Conservation (phyloP, 2,329 filamentous ascomycete species). For the Apiospora marii region DNA sequence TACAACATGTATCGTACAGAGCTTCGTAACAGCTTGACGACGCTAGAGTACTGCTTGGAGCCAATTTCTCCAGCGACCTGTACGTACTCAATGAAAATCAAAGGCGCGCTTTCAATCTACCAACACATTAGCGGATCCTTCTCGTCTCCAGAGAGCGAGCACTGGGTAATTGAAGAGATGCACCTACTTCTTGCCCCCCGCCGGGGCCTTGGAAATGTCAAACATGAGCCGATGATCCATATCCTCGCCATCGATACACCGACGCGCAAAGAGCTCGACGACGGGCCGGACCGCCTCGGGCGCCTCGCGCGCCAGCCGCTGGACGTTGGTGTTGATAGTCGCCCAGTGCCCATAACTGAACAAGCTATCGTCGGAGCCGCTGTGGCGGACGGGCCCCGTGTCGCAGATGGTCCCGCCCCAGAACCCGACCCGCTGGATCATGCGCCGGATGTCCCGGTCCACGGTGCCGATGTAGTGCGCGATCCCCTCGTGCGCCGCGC, state of each 20-base stretch:
- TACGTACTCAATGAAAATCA: neutral
- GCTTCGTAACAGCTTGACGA: neutral
- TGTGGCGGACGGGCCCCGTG: constrained; percentile 24
- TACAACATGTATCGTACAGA: neutral
- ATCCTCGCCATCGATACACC: constrained; percentile 26
- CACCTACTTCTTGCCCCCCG: neutral
- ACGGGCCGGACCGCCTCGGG: constrained; percentile 9
- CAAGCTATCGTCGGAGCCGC: constrained; percentile 27
- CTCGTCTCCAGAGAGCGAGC: too few species aligned
- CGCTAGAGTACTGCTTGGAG: neutral
- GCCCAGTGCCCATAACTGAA: constrained; percentile 26
- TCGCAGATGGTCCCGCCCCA: constrained; percentile 26
- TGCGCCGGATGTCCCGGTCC: constrained; percentile 26
- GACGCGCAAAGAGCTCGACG: constrained; percentile 23
- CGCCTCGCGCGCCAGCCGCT: neutral
- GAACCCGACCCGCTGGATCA: constrained; percentile 27
- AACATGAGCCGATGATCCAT: constrained; percentile 30
- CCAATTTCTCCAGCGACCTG: constrained; percentile 91
- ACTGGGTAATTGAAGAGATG: neutral
- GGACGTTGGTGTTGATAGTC: constrained; percentile 24
- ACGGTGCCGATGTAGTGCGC: constrained; percentile 29
- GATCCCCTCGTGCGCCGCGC: constrained; percentile 26
- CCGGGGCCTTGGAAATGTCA: neutral
- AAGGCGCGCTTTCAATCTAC: neutral
- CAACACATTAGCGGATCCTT: neutral